Conservation (phyloP, 306 rosid genomes). For the Gillenia trifoliata region DNA sequence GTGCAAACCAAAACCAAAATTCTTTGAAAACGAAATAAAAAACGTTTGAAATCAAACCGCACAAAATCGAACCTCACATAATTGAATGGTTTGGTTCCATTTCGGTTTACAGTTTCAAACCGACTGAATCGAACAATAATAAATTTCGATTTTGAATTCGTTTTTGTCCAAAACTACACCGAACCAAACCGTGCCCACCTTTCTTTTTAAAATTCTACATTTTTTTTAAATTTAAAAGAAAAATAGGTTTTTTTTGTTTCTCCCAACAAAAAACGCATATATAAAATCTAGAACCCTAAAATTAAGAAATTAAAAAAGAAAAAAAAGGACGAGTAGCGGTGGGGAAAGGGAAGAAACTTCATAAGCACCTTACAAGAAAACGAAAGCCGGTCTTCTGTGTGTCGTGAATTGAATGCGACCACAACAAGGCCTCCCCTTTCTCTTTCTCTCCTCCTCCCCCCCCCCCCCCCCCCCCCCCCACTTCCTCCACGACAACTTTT, state of each 20-base stretch:
- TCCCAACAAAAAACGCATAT: neutral
- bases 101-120: too few relatives aligned
- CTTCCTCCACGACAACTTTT: neutral
- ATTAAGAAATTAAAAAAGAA: neutral
- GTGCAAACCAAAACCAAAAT: too few relatives aligned
- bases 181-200: too few relatives aligned
- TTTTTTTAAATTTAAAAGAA: neutral
- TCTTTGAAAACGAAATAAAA: too few relatives aligned
- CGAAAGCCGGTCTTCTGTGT: slow-evolving; percentile 36
- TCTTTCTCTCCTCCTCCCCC: neutral
- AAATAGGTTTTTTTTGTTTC: neutral
- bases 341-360: slow-evolving; percentile 43
- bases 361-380: slow-evolving; percentile 43
- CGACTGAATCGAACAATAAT: too few relatives aligned
- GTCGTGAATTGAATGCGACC: slow-evolving; percentile 53
- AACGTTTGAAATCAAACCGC: too few relatives aligned
- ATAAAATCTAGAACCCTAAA: neutral
- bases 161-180: too few relatives aligned
- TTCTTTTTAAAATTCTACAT: too few relatives aligned
- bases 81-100: too few relatives aligned
- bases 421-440: slow-evolving; percentile 25
- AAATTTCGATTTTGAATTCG: too few relatives aligned
- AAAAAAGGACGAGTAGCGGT: neutral
- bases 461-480: neutral
- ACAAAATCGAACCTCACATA: too few relatives aligned